Conservation (phyloP, 805 yeast genomes). For the Candida koratica region DNA sequence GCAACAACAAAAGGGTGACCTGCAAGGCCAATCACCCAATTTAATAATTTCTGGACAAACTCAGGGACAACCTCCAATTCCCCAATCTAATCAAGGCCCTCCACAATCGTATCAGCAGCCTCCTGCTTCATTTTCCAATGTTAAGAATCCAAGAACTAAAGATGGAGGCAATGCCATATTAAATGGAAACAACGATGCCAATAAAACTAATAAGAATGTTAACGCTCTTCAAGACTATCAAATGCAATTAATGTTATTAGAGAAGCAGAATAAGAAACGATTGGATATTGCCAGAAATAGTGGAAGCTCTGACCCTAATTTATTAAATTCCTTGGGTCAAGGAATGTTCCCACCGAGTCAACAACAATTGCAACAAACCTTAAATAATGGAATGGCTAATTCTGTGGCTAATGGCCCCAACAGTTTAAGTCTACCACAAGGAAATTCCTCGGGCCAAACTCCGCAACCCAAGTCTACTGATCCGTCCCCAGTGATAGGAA, state of each 20-base stretch:
- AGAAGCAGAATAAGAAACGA: conserved; percentile 69
- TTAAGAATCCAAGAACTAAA: conserved; percentile 4
- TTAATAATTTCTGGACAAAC: background rate
- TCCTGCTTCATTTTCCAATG: conserved; percentile 6
- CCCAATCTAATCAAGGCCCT: background rate
- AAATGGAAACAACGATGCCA: conserved; percentile 7
- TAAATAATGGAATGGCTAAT: conserved; percentile 8
- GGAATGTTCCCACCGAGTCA: conserved; percentile 27
- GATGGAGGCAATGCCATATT: conserved; percentile 14
- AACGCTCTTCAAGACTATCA: conserved; percentile 79
- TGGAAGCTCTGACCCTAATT: conserved; percentile 19
- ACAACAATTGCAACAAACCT: conserved; percentile 14
- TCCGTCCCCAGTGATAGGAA: conserved; percentile 32
- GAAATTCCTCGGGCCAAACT: conserved; percentile 4
- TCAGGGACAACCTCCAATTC: background rate
- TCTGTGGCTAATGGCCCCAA: conserved; percentile 1
- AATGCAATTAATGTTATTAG: conserved; percentile 69
- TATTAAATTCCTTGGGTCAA: conserved; percentile 13
- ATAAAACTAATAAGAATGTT: conserved; percentile 26
- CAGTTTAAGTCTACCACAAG: conserved; percentile 1
- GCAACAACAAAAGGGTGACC: conserved; percentile 11
- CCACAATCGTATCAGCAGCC: conserved; percentile 8
- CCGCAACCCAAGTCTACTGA: conserved; percentile 19
- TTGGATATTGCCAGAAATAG: conserved; percentile 49
- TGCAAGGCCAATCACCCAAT: conserved; percentile 3